Base-by-base conservation (phyloP, 257 asterid species). In the Salvia splendens region DNA sequence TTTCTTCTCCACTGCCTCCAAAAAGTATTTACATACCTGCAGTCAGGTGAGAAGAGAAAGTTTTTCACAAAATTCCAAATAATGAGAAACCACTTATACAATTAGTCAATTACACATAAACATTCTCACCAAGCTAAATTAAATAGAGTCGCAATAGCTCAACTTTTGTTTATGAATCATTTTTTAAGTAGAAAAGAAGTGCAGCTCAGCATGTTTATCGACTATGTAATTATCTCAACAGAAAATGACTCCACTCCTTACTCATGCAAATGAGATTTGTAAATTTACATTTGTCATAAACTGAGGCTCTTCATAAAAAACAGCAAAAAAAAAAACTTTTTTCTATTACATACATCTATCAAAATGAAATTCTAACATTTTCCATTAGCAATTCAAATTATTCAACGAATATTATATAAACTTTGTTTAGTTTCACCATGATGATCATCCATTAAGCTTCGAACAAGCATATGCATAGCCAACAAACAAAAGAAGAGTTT, bases 1-100 rank as follows among this genome's bases (percentile, higher is more conserved):
- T 76, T 91, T 88, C 75, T 91, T 94, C 83, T 94, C 99, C 86
- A 94, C 99, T 61, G 99, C 99, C 3, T 92, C 98, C 86, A 92
- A 72, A 73, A 92, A 92, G 86, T 80, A 54, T 65, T 92, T 92
- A 63, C 98, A 92, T 38, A 92, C 95, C 98, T 92, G 77, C 70
- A 77, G 51, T 42, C 5, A 65, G 16, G 71, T 52, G 45, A 64
- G 54, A 67, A 45, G 40, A 58, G 59, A 61, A 16, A 68, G 36
- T 41, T 17, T 9, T 40, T 66, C 50, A 15, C 7, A 5, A 41
- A 47, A 12, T 12, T 30, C 10, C 40, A 68, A 20, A 46, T 11
- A 48, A 38, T 30, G 17, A 12, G 52, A 62, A 6, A 17, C 56
- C 14, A n/a, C 78, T 59, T 33, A 57, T 24, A 24, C 30, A 24